Evolutionary conservation across 495 filamentous ascomycete genomes (phyloP), one percentile per base, ranked within the genome.

Genomic region (Margaritispora aquatica): DNA sequence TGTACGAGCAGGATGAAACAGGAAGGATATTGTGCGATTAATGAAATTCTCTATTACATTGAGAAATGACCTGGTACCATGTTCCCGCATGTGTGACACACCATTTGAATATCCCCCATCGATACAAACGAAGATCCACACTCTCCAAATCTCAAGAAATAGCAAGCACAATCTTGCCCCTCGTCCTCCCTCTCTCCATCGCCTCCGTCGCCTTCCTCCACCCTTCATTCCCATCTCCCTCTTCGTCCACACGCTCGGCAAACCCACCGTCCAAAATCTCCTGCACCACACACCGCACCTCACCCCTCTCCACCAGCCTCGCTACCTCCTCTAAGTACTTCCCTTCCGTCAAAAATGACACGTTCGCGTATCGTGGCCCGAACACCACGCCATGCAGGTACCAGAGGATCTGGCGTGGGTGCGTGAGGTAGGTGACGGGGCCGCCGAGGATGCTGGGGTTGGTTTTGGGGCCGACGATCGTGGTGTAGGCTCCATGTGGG

Each of bases 401-500:
- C 2, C 68, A 57, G 21, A 66, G 22, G 2, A 64, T 51, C 49
- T 66, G 63, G 2, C 50, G 50, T 0, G 68, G 68, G 26, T 57
- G 59, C 0, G 50, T 58, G 19, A 69, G 4, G 57, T 69, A 69
- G 10, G 65, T 68, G 23, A 67, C 56, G 17, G 67, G 65, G 0
- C 67, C 67, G 0, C 67, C 65, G 44, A 67, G 60, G 0, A 15
- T 26, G 23, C 51, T 34, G 1, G 62, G 49, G 19, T 60, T 49
- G 17, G 68, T 64, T 49, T 70, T 70, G 36, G 68, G 63, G 11
- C 68, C 68, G 17, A 70, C 68, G 21, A 70, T 66, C 1, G 68
- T 70, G 10, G 68, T 60, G 44, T 68, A 70, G 27, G 67, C 60
- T 17, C 67, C 60, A 8, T 48, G 41, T 9, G 61, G 52, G 15